phyloP scores from a whole-genome alignment of 768 basidiomycete species.

The Strobilomyces confusus region DNA sequence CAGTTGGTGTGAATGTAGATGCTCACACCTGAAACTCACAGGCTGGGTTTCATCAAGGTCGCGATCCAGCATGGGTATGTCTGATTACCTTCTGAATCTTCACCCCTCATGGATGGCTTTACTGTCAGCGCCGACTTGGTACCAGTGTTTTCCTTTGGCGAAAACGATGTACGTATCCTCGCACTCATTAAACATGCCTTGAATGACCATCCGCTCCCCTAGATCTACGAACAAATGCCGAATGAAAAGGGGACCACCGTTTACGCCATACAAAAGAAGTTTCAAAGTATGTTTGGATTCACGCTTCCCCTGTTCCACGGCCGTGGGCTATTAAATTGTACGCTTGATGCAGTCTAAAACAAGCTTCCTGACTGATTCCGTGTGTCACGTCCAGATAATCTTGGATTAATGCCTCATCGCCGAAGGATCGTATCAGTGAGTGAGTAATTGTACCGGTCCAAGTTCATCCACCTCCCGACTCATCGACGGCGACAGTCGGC shows the following conservation, averaged over 20 bases:
- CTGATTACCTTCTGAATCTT: not conserved
- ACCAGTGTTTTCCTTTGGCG: slow-evolving; percentile 97
- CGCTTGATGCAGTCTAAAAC: slow-evolving; percentile 22
- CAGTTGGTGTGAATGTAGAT: not conserved
- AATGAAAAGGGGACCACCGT: slow-evolving; percentile 90
- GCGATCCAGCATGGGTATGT: slow-evolving; percentile 84
- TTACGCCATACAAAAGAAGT: slow-evolving; percentile 82
- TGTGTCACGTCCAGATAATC: slow-evolving; percentile 51
- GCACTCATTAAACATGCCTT: not conserved
- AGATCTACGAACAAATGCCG: slow-evolving; percentile 98
- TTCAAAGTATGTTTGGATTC: slow-evolving; percentile 91
- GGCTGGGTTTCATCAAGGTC: slow-evolving; percentile 93
- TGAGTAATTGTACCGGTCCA: slow-evolving; percentile 42
- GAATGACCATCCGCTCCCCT: slow-evolving; percentile 4
- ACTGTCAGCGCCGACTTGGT: slow-evolving; percentile 81
- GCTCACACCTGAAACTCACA: slow-evolving; percentile 21
- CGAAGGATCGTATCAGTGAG: slow-evolving; percentile 94
- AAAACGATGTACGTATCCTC: slow-evolving; percentile 78
- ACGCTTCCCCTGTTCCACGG: slow-evolving; percentile 98
- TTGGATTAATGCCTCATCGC: slow-evolving; percentile 94
- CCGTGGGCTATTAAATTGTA: slow-evolving; percentile 91
- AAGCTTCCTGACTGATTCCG: not conserved
- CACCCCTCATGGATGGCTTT: slow-evolving; percentile 2
- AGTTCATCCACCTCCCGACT: not conserved
- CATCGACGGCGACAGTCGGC: slow-evolving; percentile 55